These are phyloP conservation scores for Carallia pectinifolia DNA, from an alignment of 345 rosid species.

Conservation along the genomic window DNA sequence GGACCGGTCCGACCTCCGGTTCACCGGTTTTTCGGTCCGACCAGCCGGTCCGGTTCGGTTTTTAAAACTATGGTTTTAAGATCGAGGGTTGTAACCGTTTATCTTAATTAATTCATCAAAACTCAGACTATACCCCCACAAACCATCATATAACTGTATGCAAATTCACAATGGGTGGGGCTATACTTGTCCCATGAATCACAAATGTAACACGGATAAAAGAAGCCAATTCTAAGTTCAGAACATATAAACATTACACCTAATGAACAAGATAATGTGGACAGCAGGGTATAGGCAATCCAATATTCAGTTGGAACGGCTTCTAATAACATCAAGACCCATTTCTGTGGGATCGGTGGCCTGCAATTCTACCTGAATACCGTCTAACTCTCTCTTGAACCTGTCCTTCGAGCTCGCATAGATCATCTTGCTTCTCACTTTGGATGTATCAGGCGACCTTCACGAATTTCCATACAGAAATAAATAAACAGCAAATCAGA, in stretches of 20 bases:
- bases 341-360: conserved; percentile 71
- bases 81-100: too few species aligned
- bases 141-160: conserved; percentile 31
- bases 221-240: conserved; percentile 25
- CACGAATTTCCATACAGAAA: neutral
- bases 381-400: conserved; percentile 64
- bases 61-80: too few species aligned
- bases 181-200: conserved; percentile 32
- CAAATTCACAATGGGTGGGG: conserved; percentile 27
- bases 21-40: too few species aligned
- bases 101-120: neutral
- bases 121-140: conserved; percentile 27
- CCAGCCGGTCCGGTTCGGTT: too few species aligned
- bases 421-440: conserved; percentile 73
- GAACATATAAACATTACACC: conserved; percentile 34
- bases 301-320: conserved; percentile 44
- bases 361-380: conserved; percentile 66
- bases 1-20: too few species aligned
- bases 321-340: conserved; percentile 64
- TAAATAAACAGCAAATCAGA: neutral
- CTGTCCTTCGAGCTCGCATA: conserved; percentile 74
- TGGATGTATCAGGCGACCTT: conserved; percentile 63
- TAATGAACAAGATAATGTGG: conserved; percentile 18
- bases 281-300: neutral
- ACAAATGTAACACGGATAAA: conserved; percentile 23